These are phyloP conservation scores for Citrus sinensis DNA, from an alignment of 345 rosid genomes.

Conservation along the genomic window DNA sequence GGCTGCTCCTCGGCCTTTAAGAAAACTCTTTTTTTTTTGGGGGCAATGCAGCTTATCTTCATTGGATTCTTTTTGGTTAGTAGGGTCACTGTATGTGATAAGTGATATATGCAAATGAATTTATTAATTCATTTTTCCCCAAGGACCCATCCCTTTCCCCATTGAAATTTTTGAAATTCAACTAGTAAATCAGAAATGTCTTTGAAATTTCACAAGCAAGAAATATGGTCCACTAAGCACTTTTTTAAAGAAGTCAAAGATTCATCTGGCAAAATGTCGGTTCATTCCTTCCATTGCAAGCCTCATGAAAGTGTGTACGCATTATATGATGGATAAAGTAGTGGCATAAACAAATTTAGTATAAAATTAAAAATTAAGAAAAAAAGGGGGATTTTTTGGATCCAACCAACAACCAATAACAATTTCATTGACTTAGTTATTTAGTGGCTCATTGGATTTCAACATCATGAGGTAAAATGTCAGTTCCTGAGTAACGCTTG, in stretches of 20 bases:
- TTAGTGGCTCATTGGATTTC: neutral
- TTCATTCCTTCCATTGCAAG: neutral
- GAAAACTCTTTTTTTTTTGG: neutral
- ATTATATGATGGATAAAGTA: neutral
- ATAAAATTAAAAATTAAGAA: neutral
- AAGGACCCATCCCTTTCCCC: neutral
- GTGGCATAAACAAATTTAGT: neutral
- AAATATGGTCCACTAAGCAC: neutral
- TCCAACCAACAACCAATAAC: neutral
- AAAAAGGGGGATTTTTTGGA: neutral
- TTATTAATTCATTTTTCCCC: neutral
- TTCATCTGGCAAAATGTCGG: neutral
- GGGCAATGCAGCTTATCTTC: neutral
- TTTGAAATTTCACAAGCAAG: neutral
- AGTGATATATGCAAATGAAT: constrained; percentile 5
- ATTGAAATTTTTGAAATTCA: neutral
- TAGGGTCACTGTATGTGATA: neutral
- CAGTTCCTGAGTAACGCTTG: neutral
- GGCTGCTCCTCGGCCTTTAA: neutral
- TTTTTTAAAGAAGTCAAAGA: neutral
- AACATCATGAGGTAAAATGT: neutral
- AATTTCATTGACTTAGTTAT: neutral
- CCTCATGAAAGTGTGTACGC: neutral
- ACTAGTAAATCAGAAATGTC: neutral
- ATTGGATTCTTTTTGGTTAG: constrained; percentile 4